Conservation (phyloP, 495 filamentous ascomycete species). For the Hyaloscypha finlandica region DNA sequence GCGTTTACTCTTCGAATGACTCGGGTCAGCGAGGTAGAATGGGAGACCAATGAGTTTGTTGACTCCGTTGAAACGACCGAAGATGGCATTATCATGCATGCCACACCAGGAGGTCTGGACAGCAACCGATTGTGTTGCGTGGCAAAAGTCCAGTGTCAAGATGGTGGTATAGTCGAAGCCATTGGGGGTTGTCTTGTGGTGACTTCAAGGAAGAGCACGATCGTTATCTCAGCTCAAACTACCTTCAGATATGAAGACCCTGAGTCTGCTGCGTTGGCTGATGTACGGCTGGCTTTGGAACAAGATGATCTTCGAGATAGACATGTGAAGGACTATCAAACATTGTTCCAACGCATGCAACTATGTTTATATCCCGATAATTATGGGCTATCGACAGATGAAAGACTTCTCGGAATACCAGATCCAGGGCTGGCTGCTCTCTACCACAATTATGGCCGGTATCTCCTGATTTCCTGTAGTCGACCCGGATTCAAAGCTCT, state of each 20-base stretch:
- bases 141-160: slow-evolving; percentile 33
- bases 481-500: slow-evolving; percentile 37
- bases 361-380: slow-evolving; percentile 9
- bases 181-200: slow-evolving; percentile 41
- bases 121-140: slow-evolving; percentile 39
- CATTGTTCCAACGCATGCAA: slow-evolving; percentile 10
- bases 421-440: slow-evolving; percentile 45
- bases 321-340: slow-evolving; percentile 20
- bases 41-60: slow-evolving; percentile 44
- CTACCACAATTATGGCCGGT: slow-evolving; percentile 50
- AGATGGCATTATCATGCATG: slow-evolving; percentile 40
- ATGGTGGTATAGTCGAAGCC: slow-evolving; percentile 33
- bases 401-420: slow-evolving; percentile 27
- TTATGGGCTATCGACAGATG: slow-evolving; percentile 13
- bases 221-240: slow-evolving; percentile 45
- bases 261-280: slow-evolving; percentile 28
- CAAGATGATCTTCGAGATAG: slow-evolving; percentile 22
- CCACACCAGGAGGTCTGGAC: slow-evolving; percentile 41
- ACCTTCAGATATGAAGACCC: slow-evolving; percentile 40
- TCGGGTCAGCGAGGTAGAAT: slow-evolving; percentile 30
- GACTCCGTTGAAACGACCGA: slow-evolving; percentile 35
- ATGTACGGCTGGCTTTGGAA: slow-evolving; percentile 34
- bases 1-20: slow-evolving; percentile 19
- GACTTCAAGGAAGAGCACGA: slow-evolving; percentile 33
- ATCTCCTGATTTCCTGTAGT: slow-evolving; percentile 49